Conservation (phyloP, 768 basidiomycete genomes). For the Amanita polypyramis region DNA sequence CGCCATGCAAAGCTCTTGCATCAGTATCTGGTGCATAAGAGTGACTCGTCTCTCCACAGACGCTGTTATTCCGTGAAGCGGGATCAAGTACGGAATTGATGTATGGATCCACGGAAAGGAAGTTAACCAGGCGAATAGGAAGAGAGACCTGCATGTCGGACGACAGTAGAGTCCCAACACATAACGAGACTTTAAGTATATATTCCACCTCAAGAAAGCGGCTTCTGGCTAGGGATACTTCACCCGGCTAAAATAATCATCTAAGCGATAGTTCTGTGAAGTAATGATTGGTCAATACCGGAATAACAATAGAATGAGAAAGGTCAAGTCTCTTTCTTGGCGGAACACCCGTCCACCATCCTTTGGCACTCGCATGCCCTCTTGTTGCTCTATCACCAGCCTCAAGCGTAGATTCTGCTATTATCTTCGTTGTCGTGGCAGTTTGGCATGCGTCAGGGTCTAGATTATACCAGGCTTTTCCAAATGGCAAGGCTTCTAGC, state of each 20-base stretch:
- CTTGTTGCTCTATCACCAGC: constrained; percentile 52
- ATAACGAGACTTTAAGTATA: constrained; percentile 51
- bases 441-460: constrained; percentile 59
- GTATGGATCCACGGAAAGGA: constrained; percentile 79
- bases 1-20: not conserved
- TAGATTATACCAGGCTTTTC: constrained; percentile 8
- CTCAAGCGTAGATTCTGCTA: constrained; percentile 56
- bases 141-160: constrained; percentile 61
- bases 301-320: constrained; percentile 58
- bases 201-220: constrained; percentile 73
- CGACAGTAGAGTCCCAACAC: constrained; percentile 41
- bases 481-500: constrained; percentile 18
- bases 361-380: constrained; percentile 70
- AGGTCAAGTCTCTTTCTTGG: constrained; percentile 53
- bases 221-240: constrained; percentile 56
- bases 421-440: constrained; percentile 46
- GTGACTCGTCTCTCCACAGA: constrained; percentile 5
- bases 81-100: constrained; percentile 24
- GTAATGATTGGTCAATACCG: constrained; percentile 40
- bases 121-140: constrained; percentile 72
- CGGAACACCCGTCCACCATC: constrained; percentile 83
- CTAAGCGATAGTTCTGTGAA: not conserved
- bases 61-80: constrained; percentile 5
- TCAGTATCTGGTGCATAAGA: not conserved
- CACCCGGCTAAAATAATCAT: constrained; percentile 41